A percentile compares a stretch with the other conserved stretches of the same genome.
phyloP scores from a whole-genome alignment of 139 green algal species.

The Chlamydomonas schloesseri region DNA sequence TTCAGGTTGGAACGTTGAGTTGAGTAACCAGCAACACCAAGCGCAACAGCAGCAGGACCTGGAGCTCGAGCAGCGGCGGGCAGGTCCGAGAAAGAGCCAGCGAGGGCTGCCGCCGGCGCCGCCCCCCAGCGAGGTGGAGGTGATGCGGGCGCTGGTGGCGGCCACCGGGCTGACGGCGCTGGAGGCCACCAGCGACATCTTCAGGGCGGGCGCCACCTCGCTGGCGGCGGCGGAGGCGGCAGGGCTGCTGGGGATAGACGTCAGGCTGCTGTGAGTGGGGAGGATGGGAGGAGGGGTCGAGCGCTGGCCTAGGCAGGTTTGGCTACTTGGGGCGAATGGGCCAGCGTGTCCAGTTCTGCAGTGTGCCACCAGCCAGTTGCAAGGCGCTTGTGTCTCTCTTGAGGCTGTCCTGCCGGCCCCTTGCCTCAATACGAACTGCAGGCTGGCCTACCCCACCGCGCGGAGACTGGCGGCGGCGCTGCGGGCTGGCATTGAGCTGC shows the following conservation, averaged over 20 bases:
- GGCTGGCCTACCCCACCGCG: constrained; percentile 10
- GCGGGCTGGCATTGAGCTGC: neutral
- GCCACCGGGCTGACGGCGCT: constrained; percentile 23
- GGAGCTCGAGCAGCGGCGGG: neutral
- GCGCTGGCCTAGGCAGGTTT: too few relatives aligned
- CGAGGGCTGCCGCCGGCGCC: neutral
- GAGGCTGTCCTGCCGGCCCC: too few relatives aligned
- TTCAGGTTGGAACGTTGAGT: too few relatives aligned
- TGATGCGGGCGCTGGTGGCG: constrained; percentile 22
- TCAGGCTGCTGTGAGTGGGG: neutral
- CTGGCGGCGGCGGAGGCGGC: constrained; percentile 36
- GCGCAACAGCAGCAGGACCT: neutral
- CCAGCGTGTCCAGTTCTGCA: too few relatives aligned
- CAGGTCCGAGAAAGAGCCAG: too few relatives aligned
- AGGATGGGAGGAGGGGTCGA: too few relatives aligned
- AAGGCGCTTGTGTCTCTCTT: too few relatives aligned
- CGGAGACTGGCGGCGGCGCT: constrained; percentile 47
- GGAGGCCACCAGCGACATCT: constrained; percentile 44
- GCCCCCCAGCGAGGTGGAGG: neutral
- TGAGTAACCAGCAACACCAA: neutral
- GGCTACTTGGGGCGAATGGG: too few relatives aligned
- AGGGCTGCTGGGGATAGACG: neutral
- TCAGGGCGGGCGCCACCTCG: constrained; percentile 22
- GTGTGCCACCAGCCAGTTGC: too few relatives aligned
- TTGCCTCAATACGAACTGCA: too few relatives aligned